These are phyloP conservation scores for Kregervanrija fluxuum DNA, from an alignment of 805 yeast species.

Conservation along the genomic window DNA sequence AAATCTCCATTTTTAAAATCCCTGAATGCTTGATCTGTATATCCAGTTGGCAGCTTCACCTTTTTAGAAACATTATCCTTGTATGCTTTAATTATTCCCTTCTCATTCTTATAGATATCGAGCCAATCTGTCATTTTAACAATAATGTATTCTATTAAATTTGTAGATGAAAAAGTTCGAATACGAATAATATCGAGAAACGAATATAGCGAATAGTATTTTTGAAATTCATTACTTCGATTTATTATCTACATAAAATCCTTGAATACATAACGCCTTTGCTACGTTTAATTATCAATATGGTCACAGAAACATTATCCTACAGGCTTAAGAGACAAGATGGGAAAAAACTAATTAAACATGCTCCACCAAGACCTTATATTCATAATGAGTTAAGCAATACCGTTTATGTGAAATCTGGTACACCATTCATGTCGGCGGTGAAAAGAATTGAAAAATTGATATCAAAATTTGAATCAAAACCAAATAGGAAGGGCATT, in stretches of 20 bases:
- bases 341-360: slow-evolving; percentile 40
- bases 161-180: no score
- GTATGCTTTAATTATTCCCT: background rate
- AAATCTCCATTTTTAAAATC: slow-evolving; percentile 6
- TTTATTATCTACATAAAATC: no score
- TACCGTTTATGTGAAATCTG: slow-evolving; percentile 49
- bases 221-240: no score
- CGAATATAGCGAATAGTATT: no score
- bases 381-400: slow-evolving; percentile 38
- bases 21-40: slow-evolving; percentile 10
- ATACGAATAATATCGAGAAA: no score
- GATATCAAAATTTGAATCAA: slow-evolving; percentile 28
- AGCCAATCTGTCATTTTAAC: slow-evolving; percentile 6
- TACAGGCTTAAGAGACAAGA: slow-evolving; percentile 7
- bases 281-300: no score
- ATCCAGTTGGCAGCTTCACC: slow-evolving; percentile 14
- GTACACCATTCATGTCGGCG: slow-evolving; percentile 69
- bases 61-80: slow-evolving; percentile 2
- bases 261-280: no score
- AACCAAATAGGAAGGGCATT: slow-evolving; percentile 37
- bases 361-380: slow-evolving; percentile 42
- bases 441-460: slow-evolving; percentile 55
- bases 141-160: background rate
- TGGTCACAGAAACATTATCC: no score
- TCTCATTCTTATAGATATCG: slow-evolving; percentile 6